phyloP scores from a whole-genome alignment of 306 rosid species.

The Pterocarpus macrocarpus region DNA sequence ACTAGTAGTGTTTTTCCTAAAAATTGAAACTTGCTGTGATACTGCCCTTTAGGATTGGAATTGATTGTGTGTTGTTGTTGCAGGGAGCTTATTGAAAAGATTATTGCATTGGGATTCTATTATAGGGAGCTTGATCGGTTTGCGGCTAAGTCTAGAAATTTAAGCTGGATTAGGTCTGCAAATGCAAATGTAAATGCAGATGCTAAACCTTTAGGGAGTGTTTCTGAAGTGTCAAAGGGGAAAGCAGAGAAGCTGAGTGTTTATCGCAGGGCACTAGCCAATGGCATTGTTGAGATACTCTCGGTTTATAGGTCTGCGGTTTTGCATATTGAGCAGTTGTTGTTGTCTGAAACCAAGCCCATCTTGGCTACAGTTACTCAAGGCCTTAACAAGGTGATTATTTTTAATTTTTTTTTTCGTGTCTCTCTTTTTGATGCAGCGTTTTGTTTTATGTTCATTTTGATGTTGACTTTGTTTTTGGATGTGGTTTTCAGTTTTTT shows the following conservation, averaged over 20 bases:
- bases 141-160: constrained; percentile 78
- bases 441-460: not conserved
- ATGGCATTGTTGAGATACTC: constrained; percentile 91
- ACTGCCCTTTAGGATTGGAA: not conserved
- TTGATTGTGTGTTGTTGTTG: constrained; percentile 41
- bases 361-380: constrained; percentile 88
- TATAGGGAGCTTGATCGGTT: constrained; percentile 92
- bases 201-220: constrained; percentile 48
- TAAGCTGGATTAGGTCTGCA: constrained; percentile 86
- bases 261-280: constrained; percentile 88
- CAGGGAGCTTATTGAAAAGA: constrained; percentile 93
- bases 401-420: not conserved
- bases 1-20: not conserved
- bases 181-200: constrained; percentile 48
- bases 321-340: constrained; percentile 86
- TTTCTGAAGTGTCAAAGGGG: constrained; percentile 45
- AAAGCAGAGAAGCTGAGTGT: constrained; percentile 70
- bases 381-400: constrained; percentile 87
- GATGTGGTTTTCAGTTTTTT: constrained; percentile 69
- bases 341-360: constrained; percentile 84
- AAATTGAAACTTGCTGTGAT: not conserved
- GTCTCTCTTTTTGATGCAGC: not conserved
- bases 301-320: constrained; percentile 86
- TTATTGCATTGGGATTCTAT: constrained; percentile 84
- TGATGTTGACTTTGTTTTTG: constrained; percentile 1